Base-by-base conservation (phyloP, 129 eudicot species). In the Kitagawia praeruptora region DNA sequence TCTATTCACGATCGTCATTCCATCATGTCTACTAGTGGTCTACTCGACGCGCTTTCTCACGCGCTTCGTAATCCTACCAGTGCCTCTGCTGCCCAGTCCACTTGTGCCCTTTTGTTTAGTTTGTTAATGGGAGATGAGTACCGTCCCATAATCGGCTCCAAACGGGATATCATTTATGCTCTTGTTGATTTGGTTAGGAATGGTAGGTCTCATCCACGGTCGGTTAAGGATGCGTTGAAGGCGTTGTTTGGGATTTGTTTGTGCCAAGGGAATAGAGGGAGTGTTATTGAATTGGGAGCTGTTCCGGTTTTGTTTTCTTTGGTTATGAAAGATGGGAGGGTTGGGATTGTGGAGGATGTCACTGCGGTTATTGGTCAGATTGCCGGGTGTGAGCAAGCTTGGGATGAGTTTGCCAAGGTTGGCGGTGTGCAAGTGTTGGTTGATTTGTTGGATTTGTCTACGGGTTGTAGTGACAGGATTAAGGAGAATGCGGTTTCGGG, bases 311-410 rank as follows among this genome's bases (percentile, higher is more conserved):
- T 94, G 82, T 91, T 94, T 74, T 87, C 92, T 19, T 34, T 89
- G 64, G 88, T 91, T 70, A 91, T 87, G 73, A 87, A 86, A 38
- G 97, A 88, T 31, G 97, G 92, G 58, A 81, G 99, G 74, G 86
- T 90, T 3, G 99, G 97, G 81, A 53, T 96, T 25, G 85, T 89
- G 45, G 99, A 96, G 83, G 99, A 96, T 75, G 93, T 92, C 1
- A 87, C 97, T 3, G 98, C 99, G 42, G 99, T 96, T 78, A 90
- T 96, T 6, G 97, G 89, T 0, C 99, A 92, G 74, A 48, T 96
- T 4, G 96, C 97, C 0, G 97, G 96, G 54, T 92, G 97, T 56
- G 93, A 87, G 77, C 98, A 89, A 82, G 88, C 89, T 0, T 86
- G 89, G 45, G 96, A 86, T 4, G 93, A 89, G 56, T 88, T 90